Evolutionary conservation across 768 basidiomycete species (phyloP).

Genomic region (Wakefieldia striispora): DNA sequence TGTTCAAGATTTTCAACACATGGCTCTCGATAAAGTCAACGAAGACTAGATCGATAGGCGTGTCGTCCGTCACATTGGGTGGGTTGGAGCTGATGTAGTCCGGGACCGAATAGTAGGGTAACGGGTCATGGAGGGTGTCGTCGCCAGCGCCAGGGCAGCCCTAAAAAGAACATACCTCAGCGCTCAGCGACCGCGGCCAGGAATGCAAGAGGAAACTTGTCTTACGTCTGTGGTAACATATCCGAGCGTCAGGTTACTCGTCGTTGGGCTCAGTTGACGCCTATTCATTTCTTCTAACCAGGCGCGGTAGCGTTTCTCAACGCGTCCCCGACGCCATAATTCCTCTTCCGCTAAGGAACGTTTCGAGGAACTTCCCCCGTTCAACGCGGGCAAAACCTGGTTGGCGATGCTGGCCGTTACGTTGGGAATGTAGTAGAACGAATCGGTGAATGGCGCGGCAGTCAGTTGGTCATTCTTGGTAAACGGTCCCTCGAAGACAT

Average conservation of each 20-base stretch:
- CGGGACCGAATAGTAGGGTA: slow-evolving; percentile 54
- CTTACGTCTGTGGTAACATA: slow-evolving; percentile 73
- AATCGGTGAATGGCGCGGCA: slow-evolving; percentile 64
- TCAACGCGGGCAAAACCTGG: slow-evolving; percentile 52
- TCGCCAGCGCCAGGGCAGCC: slow-evolving; percentile 75
- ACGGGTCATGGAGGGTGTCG: slow-evolving; percentile 61
- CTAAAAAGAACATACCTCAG: slow-evolving; percentile 27
- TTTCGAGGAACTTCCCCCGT: slow-evolving; percentile 38
- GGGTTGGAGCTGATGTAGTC: slow-evolving; percentile 57
- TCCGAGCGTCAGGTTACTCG: slow-evolving; percentile 56
- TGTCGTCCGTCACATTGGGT: slow-evolving; percentile 47
- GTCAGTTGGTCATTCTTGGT: slow-evolving; percentile 81
- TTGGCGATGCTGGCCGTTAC: slow-evolving; percentile 51
- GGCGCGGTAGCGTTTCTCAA: slow-evolving; percentile 46
- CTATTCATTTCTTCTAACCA: slow-evolving; percentile 62
- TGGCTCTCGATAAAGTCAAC: slow-evolving; percentile 61
- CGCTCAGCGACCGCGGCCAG: background rate
- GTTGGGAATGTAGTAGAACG: slow-evolving; percentile 60
- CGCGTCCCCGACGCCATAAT: slow-evolving; percentile 44
- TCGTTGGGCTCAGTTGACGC: slow-evolving; percentile 25
- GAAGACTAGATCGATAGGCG: slow-evolving; percentile 72
- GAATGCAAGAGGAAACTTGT: background rate
- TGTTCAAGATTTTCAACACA: slow-evolving; percentile 55
- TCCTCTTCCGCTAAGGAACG: slow-evolving; percentile 17
- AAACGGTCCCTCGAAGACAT: slow-evolving; percentile 67